Evolutionary conservation across 306 rosid species (phyloP).

Genomic region (Senna siamea): DNA sequence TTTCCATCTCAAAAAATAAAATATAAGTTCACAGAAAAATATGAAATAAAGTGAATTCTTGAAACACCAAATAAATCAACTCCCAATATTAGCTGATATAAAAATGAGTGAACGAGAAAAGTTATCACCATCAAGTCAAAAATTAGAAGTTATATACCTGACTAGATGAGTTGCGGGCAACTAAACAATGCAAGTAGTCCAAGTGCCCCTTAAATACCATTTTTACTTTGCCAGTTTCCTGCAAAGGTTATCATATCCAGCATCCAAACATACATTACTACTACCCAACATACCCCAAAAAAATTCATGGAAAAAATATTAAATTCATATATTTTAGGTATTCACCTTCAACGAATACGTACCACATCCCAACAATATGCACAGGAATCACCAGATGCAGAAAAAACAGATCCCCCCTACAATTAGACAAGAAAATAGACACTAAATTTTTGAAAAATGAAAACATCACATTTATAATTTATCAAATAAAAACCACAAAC

Average conservation of each 20-base stretch:
- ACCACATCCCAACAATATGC: slow-evolving; percentile 99
- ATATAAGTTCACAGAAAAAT: neutral
- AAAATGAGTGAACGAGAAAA: slow-evolving; percentile 16
- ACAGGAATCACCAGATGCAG: slow-evolving; percentile 95
- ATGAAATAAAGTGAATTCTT: neutral
- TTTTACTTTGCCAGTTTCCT: slow-evolving; percentile 84
- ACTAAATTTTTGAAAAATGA: slow-evolving; percentile 24
- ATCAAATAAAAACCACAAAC: slow-evolving; percentile 38
- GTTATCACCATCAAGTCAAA: slow-evolving; percentile 16
- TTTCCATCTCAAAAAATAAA: neutral
- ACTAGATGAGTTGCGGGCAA: slow-evolving; percentile 77
- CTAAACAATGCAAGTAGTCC: slow-evolving; percentile 87
- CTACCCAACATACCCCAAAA: slow-evolving; percentile 27
- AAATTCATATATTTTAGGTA: neutral
- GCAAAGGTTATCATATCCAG: slow-evolving; percentile 36
- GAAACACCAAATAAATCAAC: slow-evolving; percentile 9
- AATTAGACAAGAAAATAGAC: slow-evolving; percentile 34
- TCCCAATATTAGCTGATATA: slow-evolving; percentile 18
- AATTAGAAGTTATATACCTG: slow-evolving; percentile 57
- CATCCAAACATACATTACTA: slow-evolving; percentile 19
- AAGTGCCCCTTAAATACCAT: slow-evolving; percentile 81
- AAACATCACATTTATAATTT: slow-evolving; percentile 17
- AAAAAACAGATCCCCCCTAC: slow-evolving; percentile 79
- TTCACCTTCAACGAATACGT: slow-evolving; percentile 67
- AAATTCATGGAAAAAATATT: slow-evolving; percentile 26